Evolutionary conservation across 257 asterid species (phyloP).

Genomic region (Mitragyna speciosa): DNA sequence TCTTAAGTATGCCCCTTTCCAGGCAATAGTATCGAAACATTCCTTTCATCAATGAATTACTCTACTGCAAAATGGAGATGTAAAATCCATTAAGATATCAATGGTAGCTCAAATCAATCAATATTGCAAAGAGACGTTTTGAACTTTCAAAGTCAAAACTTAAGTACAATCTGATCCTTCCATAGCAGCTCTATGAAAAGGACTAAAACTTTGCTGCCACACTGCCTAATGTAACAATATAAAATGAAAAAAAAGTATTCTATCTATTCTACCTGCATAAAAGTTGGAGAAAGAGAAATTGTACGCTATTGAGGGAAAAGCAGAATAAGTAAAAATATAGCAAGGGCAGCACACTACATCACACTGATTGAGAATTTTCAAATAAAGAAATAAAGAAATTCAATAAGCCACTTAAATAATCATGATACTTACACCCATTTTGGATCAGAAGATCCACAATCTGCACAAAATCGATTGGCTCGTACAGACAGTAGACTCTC

Average conservation of each 20-base stretch:
- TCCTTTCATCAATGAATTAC: not conserved
- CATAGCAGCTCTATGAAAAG: not conserved
- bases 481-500: constrained; percentile 59
- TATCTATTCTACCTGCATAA: not conserved
- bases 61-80: not conserved
- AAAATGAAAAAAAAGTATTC: not conserved
- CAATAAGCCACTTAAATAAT: not conserved
- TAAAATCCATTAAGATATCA: not conserved
- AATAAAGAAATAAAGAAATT: constrained; percentile 7
- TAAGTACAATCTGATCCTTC: not conserved
- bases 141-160: not conserved
- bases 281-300: not conserved
- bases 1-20: not conserved
- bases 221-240: not conserved
- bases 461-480: constrained; percentile 77
- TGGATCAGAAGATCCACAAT: constrained; percentile 91
- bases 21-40: too few species aligned
- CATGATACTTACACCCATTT: constrained; percentile 85
- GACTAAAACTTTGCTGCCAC: not conserved
- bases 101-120: not conserved
- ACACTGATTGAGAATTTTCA: not conserved
- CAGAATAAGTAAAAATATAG: not conserved
- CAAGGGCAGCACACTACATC: not conserved
- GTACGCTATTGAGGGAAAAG: not conserved
- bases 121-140: not conserved